phyloP scores from a whole-genome alignment of 176 grass and related monocot genomes.

The Avena atlantica region DNA sequence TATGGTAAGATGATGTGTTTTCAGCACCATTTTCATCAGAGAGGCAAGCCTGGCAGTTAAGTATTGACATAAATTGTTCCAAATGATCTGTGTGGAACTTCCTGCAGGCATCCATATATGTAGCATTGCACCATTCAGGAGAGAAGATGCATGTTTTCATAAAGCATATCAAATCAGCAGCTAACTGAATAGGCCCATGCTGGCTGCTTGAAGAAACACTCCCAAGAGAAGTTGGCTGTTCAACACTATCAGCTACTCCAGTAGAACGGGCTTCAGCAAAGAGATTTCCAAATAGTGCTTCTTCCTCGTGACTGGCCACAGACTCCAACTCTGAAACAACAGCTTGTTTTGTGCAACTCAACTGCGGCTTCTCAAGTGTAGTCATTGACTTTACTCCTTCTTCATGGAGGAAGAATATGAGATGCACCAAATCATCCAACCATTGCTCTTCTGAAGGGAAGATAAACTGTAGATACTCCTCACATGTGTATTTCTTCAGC shows the following conservation, averaged over 20 bases:
- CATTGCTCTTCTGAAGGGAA: slow-evolving; percentile 82
- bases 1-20: slow-evolving; percentile 33
- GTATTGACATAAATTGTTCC: slow-evolving; percentile 78
- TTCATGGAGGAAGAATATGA: slow-evolving; percentile 76
- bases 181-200: slow-evolving; percentile 67
- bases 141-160: slow-evolving; percentile 73
- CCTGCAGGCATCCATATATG: slow-evolving; percentile 73
- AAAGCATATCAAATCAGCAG: slow-evolving; percentile 82
- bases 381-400: slow-evolving; percentile 72
- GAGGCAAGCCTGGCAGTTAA: slow-evolving; percentile 57
- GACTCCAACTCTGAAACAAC: slow-evolving; percentile 73
- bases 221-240: slow-evolving; percentile 60
- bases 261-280: slow-evolving; percentile 81
- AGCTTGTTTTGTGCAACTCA: slow-evolving; percentile 63
- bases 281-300: slow-evolving; percentile 92
- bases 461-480: slow-evolving; percentile 69
- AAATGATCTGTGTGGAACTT: slow-evolving; percentile 70
- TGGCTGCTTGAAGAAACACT: slow-evolving; percentile 50
- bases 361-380: slow-evolving; percentile 62
- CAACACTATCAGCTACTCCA: slow-evolving; percentile 63
- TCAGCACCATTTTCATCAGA: slow-evolving; percentile 64
- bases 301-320: slow-evolving; percentile 84
- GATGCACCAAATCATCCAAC: slow-evolving; percentile 86
- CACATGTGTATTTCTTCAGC: slow-evolving; percentile 64
- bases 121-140: slow-evolving; percentile 66